Conservation (phyloP, 23 red algal genomes). For the Pyropia yezoensis region DNA sequence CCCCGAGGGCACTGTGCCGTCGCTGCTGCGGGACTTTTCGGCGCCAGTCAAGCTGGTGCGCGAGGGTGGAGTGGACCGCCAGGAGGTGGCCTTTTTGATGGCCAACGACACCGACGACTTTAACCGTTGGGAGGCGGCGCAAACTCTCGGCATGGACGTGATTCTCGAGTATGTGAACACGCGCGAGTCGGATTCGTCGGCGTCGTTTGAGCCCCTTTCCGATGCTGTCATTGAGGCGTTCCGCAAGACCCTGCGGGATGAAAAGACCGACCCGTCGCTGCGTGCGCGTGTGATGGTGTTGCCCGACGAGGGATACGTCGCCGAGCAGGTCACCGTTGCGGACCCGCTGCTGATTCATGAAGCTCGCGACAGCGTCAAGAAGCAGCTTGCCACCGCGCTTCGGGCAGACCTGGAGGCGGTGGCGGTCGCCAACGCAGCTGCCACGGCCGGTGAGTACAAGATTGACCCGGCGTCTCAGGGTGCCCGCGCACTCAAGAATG, state of each 20-base stretch:
- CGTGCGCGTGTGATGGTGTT: slow-evolving; percentile 54
- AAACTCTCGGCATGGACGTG: slow-evolving; percentile 50
- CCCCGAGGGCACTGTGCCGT: slow-evolving; percentile 52
- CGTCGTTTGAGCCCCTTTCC: not conserved
- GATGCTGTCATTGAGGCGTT: slow-evolving; percentile 60
- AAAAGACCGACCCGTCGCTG: slow-evolving; percentile 56
- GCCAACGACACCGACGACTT: slow-evolving; percentile 89
- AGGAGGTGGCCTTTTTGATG: slow-evolving; percentile 90
- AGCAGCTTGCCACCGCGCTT: slow-evolving; percentile 41
- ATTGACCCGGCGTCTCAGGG: slow-evolving; percentile 68
- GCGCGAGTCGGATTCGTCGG: slow-evolving; percentile 7
- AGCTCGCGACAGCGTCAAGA: slow-evolving; percentile 48
- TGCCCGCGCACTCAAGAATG: slow-evolving; percentile 62
- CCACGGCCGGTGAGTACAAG: slow-evolving; percentile 22
- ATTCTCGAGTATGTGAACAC: slow-evolving; percentile 41
- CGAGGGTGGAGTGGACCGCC: slow-evolving; percentile 20
- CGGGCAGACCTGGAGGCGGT: slow-evolving; percentile 24
- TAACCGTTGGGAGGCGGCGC: slow-evolving; percentile 76
- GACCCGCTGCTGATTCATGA: slow-evolving; percentile 60
- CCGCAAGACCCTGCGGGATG: slow-evolving; percentile 31
- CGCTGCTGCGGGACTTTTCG: slow-evolving; percentile 75
- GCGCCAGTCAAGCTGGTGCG: slow-evolving; percentile 75
- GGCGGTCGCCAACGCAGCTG: slow-evolving; percentile 5
- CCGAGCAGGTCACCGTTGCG: slow-evolving; percentile 49
- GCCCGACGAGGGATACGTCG: slow-evolving; percentile 66